phyloP scores from a whole-genome alignment of 1,284 basidiomycete species.

The Leccinum pachyderme region DNA sequence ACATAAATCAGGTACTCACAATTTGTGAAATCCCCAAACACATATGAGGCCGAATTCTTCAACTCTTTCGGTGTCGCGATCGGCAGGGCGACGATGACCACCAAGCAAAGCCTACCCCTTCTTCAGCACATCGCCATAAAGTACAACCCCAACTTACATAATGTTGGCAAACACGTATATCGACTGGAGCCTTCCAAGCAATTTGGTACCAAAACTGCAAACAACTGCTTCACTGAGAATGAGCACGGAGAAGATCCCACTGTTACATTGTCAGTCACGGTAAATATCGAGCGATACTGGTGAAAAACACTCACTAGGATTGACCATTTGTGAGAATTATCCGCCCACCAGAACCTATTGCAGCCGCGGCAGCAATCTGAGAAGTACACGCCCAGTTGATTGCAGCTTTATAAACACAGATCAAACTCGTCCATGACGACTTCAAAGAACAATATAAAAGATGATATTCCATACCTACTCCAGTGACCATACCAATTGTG shows the following conservation, averaged over 20 bases:
- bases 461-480: conserved; percentile 18
- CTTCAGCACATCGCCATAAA: neutral
- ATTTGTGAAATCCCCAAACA: conserved; percentile 38
- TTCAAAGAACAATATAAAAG: neutral
- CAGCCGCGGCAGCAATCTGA: conserved; percentile 38
- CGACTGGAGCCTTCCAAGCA: conserved; percentile 34
- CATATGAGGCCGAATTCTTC: conserved; percentile 42
- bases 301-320: conserved; percentile 27
- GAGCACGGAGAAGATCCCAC: conserved; percentile 33
- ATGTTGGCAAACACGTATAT: conserved; percentile 33
- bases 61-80: conserved; percentile 42
- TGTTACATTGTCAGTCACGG: conserved; percentile 13
- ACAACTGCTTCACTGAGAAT: conserved; percentile 36
- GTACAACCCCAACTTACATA: conserved; percentile 24
- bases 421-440: neutral
- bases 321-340: conserved; percentile 32
- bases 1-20: conserved; percentile 20
- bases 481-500: conserved; percentile 40
- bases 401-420: conserved; percentile 30
- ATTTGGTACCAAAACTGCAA: conserved; percentile 43
- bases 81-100: conserved; percentile 48
- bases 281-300: neutral
- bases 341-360: conserved; percentile 33
- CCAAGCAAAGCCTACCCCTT: conserved; percentile 37
- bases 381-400: conserved; percentile 44